Percentiles rank a stretch among this genome's conserved stretches.
Evolutionary conservation across 2,329 filamentous ascomycete species (phyloP).

Genomic region (Aspergillus novoparasiticus): DNA sequence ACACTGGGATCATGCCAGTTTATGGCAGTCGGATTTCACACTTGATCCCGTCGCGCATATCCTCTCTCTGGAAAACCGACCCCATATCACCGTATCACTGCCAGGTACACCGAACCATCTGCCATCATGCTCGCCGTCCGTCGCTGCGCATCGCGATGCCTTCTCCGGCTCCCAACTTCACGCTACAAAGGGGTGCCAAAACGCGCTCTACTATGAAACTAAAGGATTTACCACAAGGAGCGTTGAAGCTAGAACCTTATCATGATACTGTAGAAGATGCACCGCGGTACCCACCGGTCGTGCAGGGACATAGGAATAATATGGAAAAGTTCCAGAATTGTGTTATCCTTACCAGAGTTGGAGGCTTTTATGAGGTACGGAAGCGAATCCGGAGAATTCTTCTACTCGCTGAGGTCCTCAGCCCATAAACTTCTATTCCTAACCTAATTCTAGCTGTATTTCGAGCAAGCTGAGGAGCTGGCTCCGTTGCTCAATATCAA

Average conservation of each 20-base stretch:
- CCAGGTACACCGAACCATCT: slow-evolving; percentile 31
- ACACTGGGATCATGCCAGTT: slow-evolving; percentile 27
- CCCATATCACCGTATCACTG: slow-evolving; percentile 19
- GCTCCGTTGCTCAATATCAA: slow-evolving; percentile 87
- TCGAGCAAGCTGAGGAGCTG: slow-evolving; percentile 89
- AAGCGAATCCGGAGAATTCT: neutral
- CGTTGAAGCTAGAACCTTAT: slow-evolving; percentile 48
- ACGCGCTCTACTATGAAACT: slow-evolving; percentile 42
- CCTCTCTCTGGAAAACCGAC: neutral
- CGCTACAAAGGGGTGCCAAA: slow-evolving; percentile 37
- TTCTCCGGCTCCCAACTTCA: slow-evolving; percentile 14
- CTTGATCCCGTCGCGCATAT: slow-evolving; percentile 14
- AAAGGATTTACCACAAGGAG: slow-evolving; percentile 60
- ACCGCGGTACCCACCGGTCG: slow-evolving; percentile 78
- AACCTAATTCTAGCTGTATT: slow-evolving; percentile 67
- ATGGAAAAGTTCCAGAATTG: slow-evolving; percentile 91
- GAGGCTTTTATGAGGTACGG: slow-evolving; percentile 83
- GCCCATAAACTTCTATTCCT: slow-evolving; percentile 4
- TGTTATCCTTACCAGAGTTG: slow-evolving; percentile 86
- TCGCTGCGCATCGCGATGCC: slow-evolving; percentile 21
- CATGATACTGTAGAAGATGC: slow-evolving; percentile 49
- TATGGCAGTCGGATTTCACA: slow-evolving; percentile 21
- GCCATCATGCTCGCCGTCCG: slow-evolving; percentile 32
- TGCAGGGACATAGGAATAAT: slow-evolving; percentile 83
- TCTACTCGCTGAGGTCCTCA: neutral